Evolutionary conservation across 1,139 yeast species (phyloP), one percentile per base, ranked within the genome.

Genomic region (Saccharomycopsis hybrid): DNA sequence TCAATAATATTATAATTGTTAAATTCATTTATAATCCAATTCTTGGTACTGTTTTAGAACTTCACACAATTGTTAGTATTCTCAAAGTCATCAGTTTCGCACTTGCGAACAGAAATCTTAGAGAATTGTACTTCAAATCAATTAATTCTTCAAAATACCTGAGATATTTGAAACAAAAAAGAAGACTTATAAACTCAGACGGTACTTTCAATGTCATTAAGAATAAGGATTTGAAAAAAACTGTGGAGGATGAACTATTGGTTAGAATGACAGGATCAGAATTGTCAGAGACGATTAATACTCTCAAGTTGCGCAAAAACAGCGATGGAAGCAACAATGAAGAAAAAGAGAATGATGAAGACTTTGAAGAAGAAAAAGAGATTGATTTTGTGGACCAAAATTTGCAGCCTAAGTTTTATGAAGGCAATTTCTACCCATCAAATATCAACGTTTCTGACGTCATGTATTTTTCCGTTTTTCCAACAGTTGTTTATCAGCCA

Each of bases 401-500:
- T 42, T 44, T 53, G 13, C 55, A 53, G 32, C 74, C 75, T 2
- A 62, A 56, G 5, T 55, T 66, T 36, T 72, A 72, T 57, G 48
- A 50, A 27, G 41, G 53, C 1, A 57, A 55, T 39, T 62, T 65
- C n/a, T 72, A 72, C 57, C 76, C 76, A 2, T 41, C 50, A 8
- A 72, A 72, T 56, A 60, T 72, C 47, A 63, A 71, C 1, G 41
- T 69, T 13, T 36, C 55, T 11, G 68, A 69, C 50, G 54, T 68
- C 36, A 59, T 64, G 4, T 67, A 67, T 57, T 72, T 66, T 56
- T 68, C 74, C 72, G 64, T 66, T 62, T 72, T 74, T 1, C 76
- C 76, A 1, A 72, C 76, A 5, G 62, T 72, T 44, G 67, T 72
- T 13, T 72, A 72, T 56, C 76, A 72, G 58, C 76, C 76, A 1